A percentile compares a stretch with the other conserved stretches of the same genome.
These are phyloP conservation scores for Amauroascus niger DNA, from an alignment of 2,329 filamentous ascomycete genomes.

Conservation along the genomic window DNA sequence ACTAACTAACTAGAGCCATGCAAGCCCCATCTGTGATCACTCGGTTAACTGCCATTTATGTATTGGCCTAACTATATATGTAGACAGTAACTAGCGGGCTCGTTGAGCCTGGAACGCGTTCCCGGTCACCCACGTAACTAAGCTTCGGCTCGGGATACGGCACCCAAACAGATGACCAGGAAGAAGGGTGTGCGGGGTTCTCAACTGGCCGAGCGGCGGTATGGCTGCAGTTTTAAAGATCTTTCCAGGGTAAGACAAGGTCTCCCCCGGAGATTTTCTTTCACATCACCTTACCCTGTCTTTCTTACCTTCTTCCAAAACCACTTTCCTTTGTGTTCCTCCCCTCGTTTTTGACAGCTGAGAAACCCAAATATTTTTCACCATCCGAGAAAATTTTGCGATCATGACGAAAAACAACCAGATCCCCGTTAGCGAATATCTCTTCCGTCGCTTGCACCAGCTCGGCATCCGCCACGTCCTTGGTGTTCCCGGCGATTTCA, in stretches of 20 bases:
- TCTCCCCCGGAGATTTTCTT: constrained; percentile 22
- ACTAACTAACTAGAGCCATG: too few relatives aligned
- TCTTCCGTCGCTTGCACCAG: constrained; percentile 16
- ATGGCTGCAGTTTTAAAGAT: neutral
- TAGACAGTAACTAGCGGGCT: too few relatives aligned
- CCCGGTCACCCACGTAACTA: constrained; percentile 2
- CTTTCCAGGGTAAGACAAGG: neutral
- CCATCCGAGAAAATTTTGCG: neutral
- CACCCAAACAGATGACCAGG: constrained; percentile 6
- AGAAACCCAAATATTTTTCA: neutral
- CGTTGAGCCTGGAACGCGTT: neutral
- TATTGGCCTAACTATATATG: neutral
- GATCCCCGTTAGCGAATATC: constrained; percentile 16
- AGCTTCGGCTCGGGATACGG: constrained; percentile 8
- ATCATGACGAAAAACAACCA: constrained; percentile 7
- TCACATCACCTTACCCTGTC: constrained; percentile 64
- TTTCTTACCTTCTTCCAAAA: constrained; percentile 25
- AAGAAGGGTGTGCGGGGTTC: constrained; percentile 8
- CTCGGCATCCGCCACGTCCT: constrained; percentile 16
- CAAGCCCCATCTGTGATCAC: neutral
- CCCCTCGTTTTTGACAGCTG: neutral
- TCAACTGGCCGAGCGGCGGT: constrained; percentile 5
- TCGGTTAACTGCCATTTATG: neutral
- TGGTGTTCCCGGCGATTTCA: constrained; percentile 18
- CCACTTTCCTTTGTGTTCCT: neutral